phyloP scores from a whole-genome alignment of 2,329 filamentous ascomycete species.

The Pseudocercospora ulei region DNA sequence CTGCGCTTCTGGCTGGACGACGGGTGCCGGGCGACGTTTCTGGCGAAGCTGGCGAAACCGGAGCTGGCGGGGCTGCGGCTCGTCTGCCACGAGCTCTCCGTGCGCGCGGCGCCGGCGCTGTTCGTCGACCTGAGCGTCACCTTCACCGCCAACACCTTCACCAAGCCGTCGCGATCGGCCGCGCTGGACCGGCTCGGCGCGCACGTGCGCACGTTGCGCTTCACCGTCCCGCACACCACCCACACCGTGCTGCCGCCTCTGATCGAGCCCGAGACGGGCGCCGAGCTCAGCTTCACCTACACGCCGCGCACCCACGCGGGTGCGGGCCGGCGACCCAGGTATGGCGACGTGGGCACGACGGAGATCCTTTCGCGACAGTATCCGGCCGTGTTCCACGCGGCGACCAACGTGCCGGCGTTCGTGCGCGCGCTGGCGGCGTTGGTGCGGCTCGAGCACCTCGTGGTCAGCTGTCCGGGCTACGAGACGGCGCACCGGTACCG shows the following conservation, averaged over 20 bases:
- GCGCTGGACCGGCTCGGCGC: constrained; percentile 68
- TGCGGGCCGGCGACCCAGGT: constrained; percentile 58
- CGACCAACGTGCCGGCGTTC: constrained; percentile 78
- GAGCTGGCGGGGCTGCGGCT: constrained; percentile 49
- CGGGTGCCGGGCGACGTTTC: constrained; percentile 39
- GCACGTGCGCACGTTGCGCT: constrained; percentile 67
- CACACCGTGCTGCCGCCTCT: constrained; percentile 78
- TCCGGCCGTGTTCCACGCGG: constrained; percentile 77
- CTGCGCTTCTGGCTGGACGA: constrained; percentile 45
- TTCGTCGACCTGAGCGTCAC: constrained; percentile 61
- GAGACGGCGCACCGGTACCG: constrained; percentile 57
- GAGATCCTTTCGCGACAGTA: constrained; percentile 79
- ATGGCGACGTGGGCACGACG: constrained; percentile 67
- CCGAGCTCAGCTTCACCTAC: constrained; percentile 72
- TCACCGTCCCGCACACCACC: constrained; percentile 64
- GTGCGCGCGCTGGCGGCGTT: constrained; percentile 62
- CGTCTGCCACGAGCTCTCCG: constrained; percentile 60
- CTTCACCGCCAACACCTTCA: constrained; percentile 66
- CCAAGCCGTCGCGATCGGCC: constrained; percentile 59
- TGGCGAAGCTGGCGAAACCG: constrained; percentile 36
- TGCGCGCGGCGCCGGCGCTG: constrained; percentile 57
- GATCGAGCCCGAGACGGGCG: constrained; percentile 64
- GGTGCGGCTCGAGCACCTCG: constrained; percentile 61
- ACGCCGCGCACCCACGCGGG: constrained; percentile 54
- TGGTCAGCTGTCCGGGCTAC: constrained; percentile 66